Percentiles rank a stretch among this genome's conserved stretches.
phyloP scores from a whole-genome alignment of 176 grass and related monocot species.

The Oryza coarctata region DNA sequence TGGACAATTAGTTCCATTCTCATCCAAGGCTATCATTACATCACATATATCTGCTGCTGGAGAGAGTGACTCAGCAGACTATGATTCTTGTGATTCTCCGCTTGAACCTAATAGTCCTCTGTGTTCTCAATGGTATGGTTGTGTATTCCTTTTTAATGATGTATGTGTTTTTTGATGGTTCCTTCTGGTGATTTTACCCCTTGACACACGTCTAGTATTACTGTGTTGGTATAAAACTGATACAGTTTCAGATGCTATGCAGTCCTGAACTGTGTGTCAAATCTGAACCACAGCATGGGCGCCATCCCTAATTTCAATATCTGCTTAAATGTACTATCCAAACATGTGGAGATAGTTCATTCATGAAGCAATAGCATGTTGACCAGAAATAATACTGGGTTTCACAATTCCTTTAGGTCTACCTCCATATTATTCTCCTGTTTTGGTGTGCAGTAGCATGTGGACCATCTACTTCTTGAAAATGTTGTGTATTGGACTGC shows the following conservation, averaged over 20 bases:
- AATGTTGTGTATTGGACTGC: background rate
- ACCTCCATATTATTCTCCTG: background rate
- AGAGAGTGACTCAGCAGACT: conserved; percentile 86
- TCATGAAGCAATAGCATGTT: background rate
- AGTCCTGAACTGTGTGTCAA: background rate
- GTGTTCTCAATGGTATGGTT: conserved; percentile 60
- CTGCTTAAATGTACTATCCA: background rate
- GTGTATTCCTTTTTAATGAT: conserved; percentile 18
- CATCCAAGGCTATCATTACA: conserved; percentile 71
- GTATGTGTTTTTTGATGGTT: conserved; percentile 23
- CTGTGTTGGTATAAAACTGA: background rate
- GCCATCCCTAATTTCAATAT: background rate
- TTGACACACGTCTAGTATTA: background rate
- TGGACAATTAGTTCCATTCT: conserved; percentile 92
- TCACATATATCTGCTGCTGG: conserved; percentile 86
- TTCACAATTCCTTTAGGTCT: background rate
- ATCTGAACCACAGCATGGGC: background rate
- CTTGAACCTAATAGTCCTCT: conserved; percentile 95
- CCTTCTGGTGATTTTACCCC: conserved; percentile 10
- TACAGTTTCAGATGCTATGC: background rate
- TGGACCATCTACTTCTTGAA: background rate
- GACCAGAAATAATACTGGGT: background rate
- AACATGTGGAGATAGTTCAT: background rate
- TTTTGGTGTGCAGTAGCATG: background rate
- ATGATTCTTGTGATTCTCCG: conserved; percentile 98